Base-by-base conservation (phyloP, 148 eudicot species). In the Tetragonia tetragonoides region DNA sequence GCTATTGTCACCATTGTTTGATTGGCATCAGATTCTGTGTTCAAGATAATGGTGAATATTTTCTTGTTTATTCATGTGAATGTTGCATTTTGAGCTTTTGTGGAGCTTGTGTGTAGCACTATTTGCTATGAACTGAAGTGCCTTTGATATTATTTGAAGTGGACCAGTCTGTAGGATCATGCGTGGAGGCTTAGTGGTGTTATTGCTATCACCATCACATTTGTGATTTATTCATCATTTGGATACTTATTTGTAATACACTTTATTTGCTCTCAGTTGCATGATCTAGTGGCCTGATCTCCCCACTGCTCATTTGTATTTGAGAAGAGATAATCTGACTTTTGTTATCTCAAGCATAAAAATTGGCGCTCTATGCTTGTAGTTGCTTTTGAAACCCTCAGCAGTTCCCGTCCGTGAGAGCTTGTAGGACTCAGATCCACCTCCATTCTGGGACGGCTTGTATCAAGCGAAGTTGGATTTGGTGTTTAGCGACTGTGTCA, bases 41-140 rank as follows among this genome's bases (percentile, higher is more conserved):
- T 70, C 74, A 70, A n/a, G 61, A 38, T 65, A 40, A 83, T 76
- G 82, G 85, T 59, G 60, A 16, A 44, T 34, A 28, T 7, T 49
- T 66, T 70, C 72, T 10, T 68, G 24, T 62, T 3, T 62, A 49
- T 54, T 15, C 6, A 49, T 60, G 37, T 60, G 49, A 71, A 23
- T 67, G 72, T 9, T 41, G 23, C 24, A 21, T 60, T 60, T 60
- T 68, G 34, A 68, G 49, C 42, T 34, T 65, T 28, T 69, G 39
- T 70, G 34, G 56, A 20, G 6, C 51, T 70, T 21, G 2, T 6
- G n/a, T 51, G 49, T n/a, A 12, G 49, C 64, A n/a, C n/a, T 42
- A 23, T 75, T 81, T 64, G 61, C n/a, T 65, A 64, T 66, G 34
- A 70, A 66, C 68, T 72, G 57, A 59, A 42, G 54, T 44, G 72